Evolutionary conservation across 2,329 filamentous ascomycete genomes (phyloP), one percentile per base, ranked within the genome.

Genomic region (Fusarium sp.): DNA sequence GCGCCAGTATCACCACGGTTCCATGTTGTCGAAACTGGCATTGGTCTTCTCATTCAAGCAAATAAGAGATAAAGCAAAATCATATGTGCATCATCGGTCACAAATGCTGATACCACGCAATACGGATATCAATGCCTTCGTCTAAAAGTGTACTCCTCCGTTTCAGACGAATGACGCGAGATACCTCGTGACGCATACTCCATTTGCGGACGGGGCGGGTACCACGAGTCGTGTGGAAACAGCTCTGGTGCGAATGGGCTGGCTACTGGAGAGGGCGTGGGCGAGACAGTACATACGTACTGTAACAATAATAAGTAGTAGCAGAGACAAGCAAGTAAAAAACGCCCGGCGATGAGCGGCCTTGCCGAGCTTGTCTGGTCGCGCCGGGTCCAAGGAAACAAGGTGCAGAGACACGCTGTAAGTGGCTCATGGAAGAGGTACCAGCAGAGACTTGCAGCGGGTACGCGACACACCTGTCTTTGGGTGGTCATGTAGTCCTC

Each of bases 391-490:
- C 64, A 68, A n/a, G n/a, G n/a, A n/a, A 70, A 70, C 65, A 70
- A 70, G 58, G 61, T 58, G 59, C 66, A 54, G 57, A 61, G 57
- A 52, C 63, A 61, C 53, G 60, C 59, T 56, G 61, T 57, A 67
- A 70, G 66, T 67, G 69, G 67, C 62, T 49, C 66, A 70, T 48
- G 53, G 29, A 48, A 54, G 55, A 70, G 66, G 70, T 73, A 73
- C 72, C 65, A 62, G 65, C 53, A 71, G 71, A 58, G 72, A 75
- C 71, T 73, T 75, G 45, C 63, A 68, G 72, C 73, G 72, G 71
- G 71, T 73, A 73, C 71, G 70, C 70, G 68, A 74, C 72, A 72
- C 73, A 74, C 73, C 70, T 72, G 68, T 54, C 56, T 67, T 68
- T 71, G 59, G 70, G 64, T 71, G 70, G 68, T 68, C 65, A 71